Evolutionary conservation across 306 rosid species (phyloP), one percentile per base, ranked within the genome.

Genomic region (Quercus agrifolia): DNA sequence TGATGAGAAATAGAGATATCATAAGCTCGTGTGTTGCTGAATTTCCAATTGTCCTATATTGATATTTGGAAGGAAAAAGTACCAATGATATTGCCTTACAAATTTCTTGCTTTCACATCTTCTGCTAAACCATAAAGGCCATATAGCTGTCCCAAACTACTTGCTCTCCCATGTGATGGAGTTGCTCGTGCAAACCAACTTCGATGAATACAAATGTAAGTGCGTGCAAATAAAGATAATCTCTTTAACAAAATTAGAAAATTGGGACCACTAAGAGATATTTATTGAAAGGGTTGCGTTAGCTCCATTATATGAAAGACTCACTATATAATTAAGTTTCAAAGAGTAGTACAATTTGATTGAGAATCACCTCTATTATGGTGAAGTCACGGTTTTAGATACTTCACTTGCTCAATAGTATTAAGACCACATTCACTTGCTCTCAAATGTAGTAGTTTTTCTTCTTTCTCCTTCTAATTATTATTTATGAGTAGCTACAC

Each of bases 41-140:
- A 64, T 38, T 56, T 70, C 8, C 56, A 77, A 25, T 51, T 75
- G 83, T 77, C 76, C 59, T 44, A 23, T 58, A 68, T 79, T 61
- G 56, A 38, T 76, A 76, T 82, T 85, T 79, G 82, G 82, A 52
- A 71, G 57, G 70, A 79, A 77, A 79, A 69, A 35, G 44, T 31
- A 41, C 67, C 58, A 44, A 66, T 56, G 4, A 67, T 72, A 57
- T 80, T 72, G 21, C 12, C 70, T 31, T 27, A 8, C 67, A 73
- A 76, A 71, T 75, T 27, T 19, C 52, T 19, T 75, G 81, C 76
- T 61, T 67, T 7, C 41, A 3, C 10, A 67, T 27, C 8, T 52
- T 73, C 11, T 66, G 76, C 49, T 51, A 73, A 73, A 57, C 79
- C 71, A 69, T 52, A 59, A 41, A 80, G 46, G 35, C n/a, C 31